Evolutionary conservation across 2,329 filamentous ascomycete genomes (phyloP), one percentile per base, ranked within the genome.

Genomic region (Trichoderma koningii): DNA sequence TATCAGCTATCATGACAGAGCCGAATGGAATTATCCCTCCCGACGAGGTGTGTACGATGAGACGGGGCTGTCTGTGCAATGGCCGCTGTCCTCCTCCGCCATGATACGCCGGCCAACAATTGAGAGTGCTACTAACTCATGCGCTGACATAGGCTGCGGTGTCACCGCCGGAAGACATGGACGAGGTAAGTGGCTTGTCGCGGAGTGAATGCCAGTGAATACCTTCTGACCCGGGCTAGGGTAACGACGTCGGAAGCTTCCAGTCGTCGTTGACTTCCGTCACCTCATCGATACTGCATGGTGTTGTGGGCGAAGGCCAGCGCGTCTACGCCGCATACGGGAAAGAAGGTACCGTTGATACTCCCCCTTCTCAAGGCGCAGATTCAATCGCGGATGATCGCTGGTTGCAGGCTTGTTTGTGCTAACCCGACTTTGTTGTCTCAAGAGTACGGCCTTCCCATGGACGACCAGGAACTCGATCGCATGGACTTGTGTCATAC

Each of bases 401-500:
- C 55, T 34, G 34, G 30, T 52, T 38, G n/a, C 7, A n/a, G 26
- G 5, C 12, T 17, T 55, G n/a, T 47, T 14, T 47, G 50, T 52
- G 15, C 41, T 63, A 38, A 53, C 21, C 26, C 14, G 23, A 7
- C 38, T n/a, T 9, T 50, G 44, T 26, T 60, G 23, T 34, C 28
- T 34, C 15, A 77, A 38, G 75, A 78, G 66, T 77, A 77, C 70
- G 74, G 75, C 30, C 70, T 79, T 56, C 77, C 77, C 7, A 79
- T 78, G 71, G 77, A 79, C 59, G 76, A 78, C 60, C 66, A 69
- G 21, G 77, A 79, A 60, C 67, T 78, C 44, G 76, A 79, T 60
- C 71, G 78, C 45, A 77, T 79, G 44, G 76, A 79, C 66, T 68
- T 79, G 67, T 73, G 71, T 50, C 77, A 79, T 68, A 70, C 70